Base-by-base conservation (phyloP, 2,329 filamentous ascomycete genomes). In the Cladorrhinum sp. region DNA sequence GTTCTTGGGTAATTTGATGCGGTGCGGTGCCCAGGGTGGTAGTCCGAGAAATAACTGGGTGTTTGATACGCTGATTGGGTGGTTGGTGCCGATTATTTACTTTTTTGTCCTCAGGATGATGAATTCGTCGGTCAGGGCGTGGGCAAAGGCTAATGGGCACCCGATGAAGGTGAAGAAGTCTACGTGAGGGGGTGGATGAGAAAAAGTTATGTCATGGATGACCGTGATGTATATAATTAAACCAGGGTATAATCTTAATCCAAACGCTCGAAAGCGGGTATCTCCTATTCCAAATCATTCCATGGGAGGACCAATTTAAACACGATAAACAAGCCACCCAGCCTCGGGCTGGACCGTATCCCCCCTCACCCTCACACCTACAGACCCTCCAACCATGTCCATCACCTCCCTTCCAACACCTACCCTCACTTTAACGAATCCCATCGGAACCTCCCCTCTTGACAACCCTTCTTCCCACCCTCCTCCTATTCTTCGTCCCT, bases 1-100 rank as follows among this genome's bases (percentile, higher is more conserved):
- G 62, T 85, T 87, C 64, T 72, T 96, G 52, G 91, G 89, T 1
- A 75, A 84, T 59, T 69, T 91, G 61, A 89, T 97, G 86, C 86
- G 88, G 66, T 88, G 83, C 71, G 77, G 78, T 24, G 71, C 76
- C 18, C 72, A 86, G 68, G 84, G 85, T 16, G 82, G 83, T 2
- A 79, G 79, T 16, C 75, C 78, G 55, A 79, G 85, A 65, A 86
- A 86, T 63, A 87, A 79, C 67, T 84, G 80, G 80, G 14, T 89
- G 16, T 52, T 85, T 48, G 87, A 90, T 71, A 84, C 81, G 1
- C 57, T 88, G 16, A 75, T 86, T 66, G 77, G 77, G 14, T 83
- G 80, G 74, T 64, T 88, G 16, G 72, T 82, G 7, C 73, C 79
- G 5, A 62, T 88, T 8, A 74, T 84, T 50, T 87, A 83, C 80